Conservation (phyloP, 768 basidiomycete species). For the Nevesoporus exiguus region DNA sequence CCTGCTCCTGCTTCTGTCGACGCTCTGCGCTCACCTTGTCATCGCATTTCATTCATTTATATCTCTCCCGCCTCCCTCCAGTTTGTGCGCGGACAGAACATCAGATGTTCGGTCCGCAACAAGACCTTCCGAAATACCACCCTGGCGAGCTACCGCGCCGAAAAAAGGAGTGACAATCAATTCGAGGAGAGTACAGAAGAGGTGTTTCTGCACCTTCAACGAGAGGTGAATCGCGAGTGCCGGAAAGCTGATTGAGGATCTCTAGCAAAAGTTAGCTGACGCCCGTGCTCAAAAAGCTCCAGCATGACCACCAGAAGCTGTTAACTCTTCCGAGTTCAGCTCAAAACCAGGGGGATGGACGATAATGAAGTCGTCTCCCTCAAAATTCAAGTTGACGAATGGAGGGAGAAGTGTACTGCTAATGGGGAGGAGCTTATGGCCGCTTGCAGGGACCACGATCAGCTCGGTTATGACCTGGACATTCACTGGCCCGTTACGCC, state of each 20-base stretch:
- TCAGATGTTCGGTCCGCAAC: slow-evolving; percentile 79
- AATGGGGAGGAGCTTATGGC: no score
- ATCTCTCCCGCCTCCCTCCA: no score
- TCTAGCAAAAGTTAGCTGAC: background rate
- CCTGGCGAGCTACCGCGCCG: slow-evolving; percentile 88
- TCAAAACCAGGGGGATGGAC: background rate
- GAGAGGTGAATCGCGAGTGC: no score
- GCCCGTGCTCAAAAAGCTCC: background rate
- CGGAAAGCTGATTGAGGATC: background rate
- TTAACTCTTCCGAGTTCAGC: background rate
- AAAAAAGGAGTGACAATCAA: slow-evolving; percentile 92
- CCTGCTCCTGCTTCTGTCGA: no score
- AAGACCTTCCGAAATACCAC: slow-evolving; percentile 86
- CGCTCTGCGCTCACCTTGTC: background rate
- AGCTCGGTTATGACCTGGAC: no score
- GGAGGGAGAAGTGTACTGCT: background rate
- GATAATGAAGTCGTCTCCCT: background rate
- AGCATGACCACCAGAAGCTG: background rate
- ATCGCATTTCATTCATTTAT: background rate
- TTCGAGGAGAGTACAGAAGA: slow-evolving; percentile 97
- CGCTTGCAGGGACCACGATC: no score
- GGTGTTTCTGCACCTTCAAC: slow-evolving; percentile 37
- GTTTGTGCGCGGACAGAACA: slow-evolving; percentile 50
- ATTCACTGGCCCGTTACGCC: no score
- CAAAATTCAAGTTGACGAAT: background rate